Evolutionary conservation across 2,329 filamentous ascomycete species (phyloP).

Genomic region (Epichloe festucae): DNA sequence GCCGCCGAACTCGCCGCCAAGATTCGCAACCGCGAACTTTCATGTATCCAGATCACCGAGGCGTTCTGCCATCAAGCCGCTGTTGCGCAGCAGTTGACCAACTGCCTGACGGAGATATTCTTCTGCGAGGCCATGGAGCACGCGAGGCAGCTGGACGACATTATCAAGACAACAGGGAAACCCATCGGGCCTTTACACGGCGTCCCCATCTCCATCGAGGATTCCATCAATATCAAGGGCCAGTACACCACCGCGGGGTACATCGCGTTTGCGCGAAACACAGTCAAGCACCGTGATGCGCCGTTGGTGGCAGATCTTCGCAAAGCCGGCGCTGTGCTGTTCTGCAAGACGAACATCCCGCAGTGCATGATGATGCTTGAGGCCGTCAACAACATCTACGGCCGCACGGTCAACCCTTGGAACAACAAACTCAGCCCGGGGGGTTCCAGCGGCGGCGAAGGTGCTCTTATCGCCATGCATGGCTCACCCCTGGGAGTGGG

Average conservation of each 20-base stretch:
- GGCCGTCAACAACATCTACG: constrained; percentile 49
- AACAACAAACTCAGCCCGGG: constrained; percentile 49
- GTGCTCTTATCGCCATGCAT: constrained; percentile 26
- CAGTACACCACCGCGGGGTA: constrained; percentile 3
- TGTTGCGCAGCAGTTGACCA: constrained; percentile 19
- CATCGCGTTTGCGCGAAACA: constrained; percentile 18
- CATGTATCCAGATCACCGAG: constrained; percentile 13
- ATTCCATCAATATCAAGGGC: constrained; percentile 6
- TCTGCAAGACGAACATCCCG: constrained; percentile 58
- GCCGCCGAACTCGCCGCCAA: constrained; percentile 8
- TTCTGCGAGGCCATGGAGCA: constrained; percentile 32
- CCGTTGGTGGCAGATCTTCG: constrained; percentile 4
- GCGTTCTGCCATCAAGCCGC: constrained; percentile 17
- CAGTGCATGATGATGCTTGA: constrained; percentile 44
- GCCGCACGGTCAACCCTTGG: constrained; percentile 48
- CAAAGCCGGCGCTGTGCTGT: constrained; percentile 23
- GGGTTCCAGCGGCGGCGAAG: constrained; percentile 49
- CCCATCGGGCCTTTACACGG: constrained; percentile 41
- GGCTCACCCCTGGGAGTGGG: constrained; percentile 29
- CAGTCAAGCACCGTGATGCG: constrained; percentile 3
- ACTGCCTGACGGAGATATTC: constrained; percentile 34
- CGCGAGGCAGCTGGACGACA: constrained; percentile 31
- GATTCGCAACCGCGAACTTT: constrained; percentile 8
- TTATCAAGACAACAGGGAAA: constrained; percentile 3
- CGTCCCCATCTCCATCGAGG: constrained; percentile 33